A percentile compares a stretch with the other conserved stretches of the same genome.
Conservation (phyloP, 345 rosid species). For the Populus euphratica region DNA sequence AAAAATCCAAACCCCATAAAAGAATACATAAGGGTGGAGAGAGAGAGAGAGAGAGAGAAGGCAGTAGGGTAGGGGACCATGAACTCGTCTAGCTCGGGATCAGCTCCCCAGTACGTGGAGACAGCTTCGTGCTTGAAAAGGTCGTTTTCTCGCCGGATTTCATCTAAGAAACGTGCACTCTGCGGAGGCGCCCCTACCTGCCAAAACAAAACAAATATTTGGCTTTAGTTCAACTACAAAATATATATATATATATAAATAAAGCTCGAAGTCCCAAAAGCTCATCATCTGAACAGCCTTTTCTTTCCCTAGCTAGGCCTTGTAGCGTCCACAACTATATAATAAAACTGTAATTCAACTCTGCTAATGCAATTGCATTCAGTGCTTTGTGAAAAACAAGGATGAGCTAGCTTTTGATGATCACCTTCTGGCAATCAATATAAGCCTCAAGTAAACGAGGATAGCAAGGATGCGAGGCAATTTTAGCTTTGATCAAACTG, state of each 20-base stretch:
- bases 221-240: too few species aligned
- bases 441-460: slow-evolving; percentile 85
- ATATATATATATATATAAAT: too few species aligned
- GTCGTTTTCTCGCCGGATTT: slow-evolving; percentile 54
- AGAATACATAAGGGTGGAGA: neutral
- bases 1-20: neutral
- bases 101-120: slow-evolving; percentile 55
- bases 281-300: neutral
- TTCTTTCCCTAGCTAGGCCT: neutral
- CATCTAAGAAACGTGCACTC: slow-evolving; percentile 58
- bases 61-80: slow-evolving; percentile 44
- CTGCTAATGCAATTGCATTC: neutral
- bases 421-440: slow-evolving; percentile 95
- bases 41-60: neutral
- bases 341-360: neutral
- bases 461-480: slow-evolving; percentile 76
- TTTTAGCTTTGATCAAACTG: slow-evolving; percentile 59
- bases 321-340: neutral
- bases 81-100: slow-evolving; percentile 97
- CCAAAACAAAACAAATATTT: neutral
- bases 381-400: neutral
- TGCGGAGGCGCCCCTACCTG: slow-evolving; percentile 95
- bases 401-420: neutral
- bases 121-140: slow-evolving; percentile 37
- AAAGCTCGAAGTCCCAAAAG: too few species aligned